A percentile compares a stretch with the other conserved stretches of the same genome.
These are phyloP conservation scores for Amauroascus niger DNA, from an alignment of 2,329 filamentous ascomycete species.

Conservation along the genomic window DNA sequence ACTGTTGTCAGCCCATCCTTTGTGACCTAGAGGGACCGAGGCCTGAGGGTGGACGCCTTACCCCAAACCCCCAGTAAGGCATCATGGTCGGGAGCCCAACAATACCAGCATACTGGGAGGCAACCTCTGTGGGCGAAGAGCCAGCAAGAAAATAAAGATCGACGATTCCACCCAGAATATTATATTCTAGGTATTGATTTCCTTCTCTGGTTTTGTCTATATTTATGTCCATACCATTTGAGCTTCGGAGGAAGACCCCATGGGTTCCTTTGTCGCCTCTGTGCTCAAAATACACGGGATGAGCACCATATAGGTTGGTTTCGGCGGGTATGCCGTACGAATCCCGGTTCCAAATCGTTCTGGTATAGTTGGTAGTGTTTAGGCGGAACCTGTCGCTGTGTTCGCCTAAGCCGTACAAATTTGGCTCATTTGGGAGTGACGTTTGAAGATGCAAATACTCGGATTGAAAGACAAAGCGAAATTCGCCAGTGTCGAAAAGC, in stretches of 20 bases:
- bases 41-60: conserved; percentile 17
- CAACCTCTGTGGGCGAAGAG: conserved; percentile 44
- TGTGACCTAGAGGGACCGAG: not conserved
- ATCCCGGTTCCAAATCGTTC: conserved; percentile 56
- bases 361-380: conserved; percentile 54
- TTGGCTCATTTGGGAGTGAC: conserved; percentile 52
- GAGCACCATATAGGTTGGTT: conserved; percentile 57
- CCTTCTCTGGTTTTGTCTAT: conserved; percentile 48
- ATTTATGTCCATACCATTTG: conserved; percentile 61
- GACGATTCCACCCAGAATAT: conserved; percentile 60
- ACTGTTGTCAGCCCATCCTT: not conserved
- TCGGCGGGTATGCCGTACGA: conserved; percentile 48
- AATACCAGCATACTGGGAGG: conserved; percentile 47
- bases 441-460: conserved; percentile 65
- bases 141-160: conserved; percentile 56
- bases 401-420: conserved; percentile 65
- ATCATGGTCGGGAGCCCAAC: conserved; percentile 46
- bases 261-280: conserved; percentile 46
- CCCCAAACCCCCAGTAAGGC: conserved; percentile 53
- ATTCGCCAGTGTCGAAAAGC: conserved; percentile 56
- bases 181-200: conserved; percentile 63
- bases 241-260: conserved; percentile 56
- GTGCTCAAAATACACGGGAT: conserved; percentile 61
- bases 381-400: conserved; percentile 58
- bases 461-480: conserved; percentile 57